Percentiles rank a stretch among this genome's conserved stretches.
phyloP scores from a whole-genome alignment of 305 asterid genomes.

The Fraxinus angustifolia region DNA sequence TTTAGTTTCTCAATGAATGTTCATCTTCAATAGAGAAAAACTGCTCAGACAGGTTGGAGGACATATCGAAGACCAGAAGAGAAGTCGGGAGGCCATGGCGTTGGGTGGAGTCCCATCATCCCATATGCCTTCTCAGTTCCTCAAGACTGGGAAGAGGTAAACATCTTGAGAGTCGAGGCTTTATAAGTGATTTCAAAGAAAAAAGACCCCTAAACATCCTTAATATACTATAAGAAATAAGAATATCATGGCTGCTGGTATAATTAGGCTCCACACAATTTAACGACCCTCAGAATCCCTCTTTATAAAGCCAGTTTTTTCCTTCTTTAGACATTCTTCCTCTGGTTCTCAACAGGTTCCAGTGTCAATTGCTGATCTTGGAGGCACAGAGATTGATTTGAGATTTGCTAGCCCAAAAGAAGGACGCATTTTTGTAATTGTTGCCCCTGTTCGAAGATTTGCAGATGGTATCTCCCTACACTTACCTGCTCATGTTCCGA shows the following conservation, averaged over 20 bases:
- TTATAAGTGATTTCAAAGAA: not conserved
- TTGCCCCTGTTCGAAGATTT: conserved; percentile 88
- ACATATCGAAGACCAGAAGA: conserved; percentile 89
- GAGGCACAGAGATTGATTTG: conserved; percentile 60
- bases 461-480: conserved; percentile 44
- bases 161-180: not conserved
- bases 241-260: not conserved
- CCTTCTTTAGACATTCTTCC: not conserved
- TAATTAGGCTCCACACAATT: not conserved
- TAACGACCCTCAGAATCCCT: not conserved
- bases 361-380: conserved; percentile 57
- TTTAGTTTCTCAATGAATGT: conserved; percentile 22
- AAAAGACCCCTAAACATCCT: not conserved
- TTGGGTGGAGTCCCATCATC: conserved; percentile 94
- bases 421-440: conserved; percentile 76
- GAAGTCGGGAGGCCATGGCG: conserved; percentile 93
- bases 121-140: conserved; percentile 84
- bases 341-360: conserved; percentile 39
- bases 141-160: conserved; percentile 80
- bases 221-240: not conserved
- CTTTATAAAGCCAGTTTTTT: not conserved
- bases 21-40: conserved; percentile 38
- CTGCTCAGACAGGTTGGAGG: conserved; percentile 98
- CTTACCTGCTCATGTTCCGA: not conserved
- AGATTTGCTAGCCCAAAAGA: conserved; percentile 57